Conservation (phyloP, 805 yeast genomes). For the Wickerhamomyces chambardii region DNA sequence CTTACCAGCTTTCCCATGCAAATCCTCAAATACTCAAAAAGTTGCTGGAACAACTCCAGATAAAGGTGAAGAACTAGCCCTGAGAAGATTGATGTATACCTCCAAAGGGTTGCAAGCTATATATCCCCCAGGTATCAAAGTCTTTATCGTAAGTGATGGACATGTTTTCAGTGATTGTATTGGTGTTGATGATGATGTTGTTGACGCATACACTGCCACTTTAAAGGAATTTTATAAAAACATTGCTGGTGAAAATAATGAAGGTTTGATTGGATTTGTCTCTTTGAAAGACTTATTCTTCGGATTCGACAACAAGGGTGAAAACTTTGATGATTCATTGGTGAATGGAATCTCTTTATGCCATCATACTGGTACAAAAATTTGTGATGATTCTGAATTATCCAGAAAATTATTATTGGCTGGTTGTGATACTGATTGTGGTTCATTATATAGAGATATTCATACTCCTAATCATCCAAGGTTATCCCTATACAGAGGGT, state of each 20-base stretch:
- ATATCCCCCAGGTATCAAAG: slow-evolving; percentile 46
- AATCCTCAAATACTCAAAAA: slow-evolving; percentile 46
- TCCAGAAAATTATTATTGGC: slow-evolving; percentile 33
- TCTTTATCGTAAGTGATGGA: slow-evolving; percentile 54
- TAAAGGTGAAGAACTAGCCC: slow-evolving; percentile 39
- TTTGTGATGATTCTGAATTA: slow-evolving; percentile 26
- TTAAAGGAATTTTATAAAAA: slow-evolving; percentile 33
- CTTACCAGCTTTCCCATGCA: slow-evolving; percentile 59
- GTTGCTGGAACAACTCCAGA: slow-evolving; percentile 43
- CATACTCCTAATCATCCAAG: slow-evolving; percentile 46
- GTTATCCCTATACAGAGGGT: slow-evolving; percentile 44
- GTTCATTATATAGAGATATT: slow-evolving; percentile 56
- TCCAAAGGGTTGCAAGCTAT: slow-evolving; percentile 23
- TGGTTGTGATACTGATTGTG: slow-evolving; percentile 45
- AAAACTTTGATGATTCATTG: slow-evolving; percentile 19
- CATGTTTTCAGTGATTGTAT: slow-evolving; percentile 60
- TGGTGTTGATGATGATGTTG: slow-evolving; percentile 49
- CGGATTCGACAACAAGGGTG: slow-evolving; percentile 11
- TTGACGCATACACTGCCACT: slow-evolving; percentile 35
- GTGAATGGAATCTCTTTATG: slow-evolving; percentile 19
- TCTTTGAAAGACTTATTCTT: slow-evolving; percentile 32
- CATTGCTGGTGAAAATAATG: slow-evolving; percentile 21
- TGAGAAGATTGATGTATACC: slow-evolving; percentile 26
- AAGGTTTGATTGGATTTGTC: slow-evolving; percentile 27
- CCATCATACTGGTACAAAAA: slow-evolving; percentile 30